These are phyloP conservation scores for Nadsonia starkeyi-henricii DNA, from an alignment of 1,139 yeast species.

Conservation along the genomic window DNA sequence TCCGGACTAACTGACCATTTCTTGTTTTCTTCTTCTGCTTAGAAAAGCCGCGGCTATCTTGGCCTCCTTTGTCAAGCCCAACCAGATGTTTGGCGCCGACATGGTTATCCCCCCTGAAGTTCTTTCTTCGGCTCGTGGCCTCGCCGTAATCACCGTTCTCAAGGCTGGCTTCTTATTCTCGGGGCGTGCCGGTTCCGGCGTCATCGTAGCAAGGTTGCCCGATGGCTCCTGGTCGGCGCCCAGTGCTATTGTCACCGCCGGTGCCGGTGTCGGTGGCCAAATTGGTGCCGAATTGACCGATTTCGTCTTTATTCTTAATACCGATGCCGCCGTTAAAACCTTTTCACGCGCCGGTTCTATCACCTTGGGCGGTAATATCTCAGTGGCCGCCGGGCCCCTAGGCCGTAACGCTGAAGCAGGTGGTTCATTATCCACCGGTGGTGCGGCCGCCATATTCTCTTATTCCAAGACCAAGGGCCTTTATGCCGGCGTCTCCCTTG, in stretches of 20 bases:
- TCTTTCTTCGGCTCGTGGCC: conserved; percentile 80
- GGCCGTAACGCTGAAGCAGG: conserved; percentile 98
- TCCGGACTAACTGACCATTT: too few relatives aligned
- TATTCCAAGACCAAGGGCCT: conserved; percentile 94
- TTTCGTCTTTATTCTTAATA: conserved; percentile 84
- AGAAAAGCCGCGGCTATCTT: conserved; percentile 93
- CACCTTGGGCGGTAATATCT: conserved; percentile 87
- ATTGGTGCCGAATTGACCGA: conserved; percentile 94
- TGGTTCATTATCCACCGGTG: conserved; percentile 79
- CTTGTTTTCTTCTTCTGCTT: too few relatives aligned
- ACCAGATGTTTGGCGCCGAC: conserved; percentile 82
- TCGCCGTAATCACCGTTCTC: conserved; percentile 83
- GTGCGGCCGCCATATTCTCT: conserved; percentile 83
- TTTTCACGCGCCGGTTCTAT: conserved; percentile 91
- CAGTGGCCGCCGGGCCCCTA: conserved; percentile 96
- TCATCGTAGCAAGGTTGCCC: conserved; percentile 81
- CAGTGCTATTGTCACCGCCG: conserved; percentile 87
- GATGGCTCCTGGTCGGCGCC: conserved; percentile 99
- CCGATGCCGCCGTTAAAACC: conserved; percentile 78
- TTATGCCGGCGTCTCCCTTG: conserved; percentile 93
- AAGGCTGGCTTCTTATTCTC: conserved; percentile 94
- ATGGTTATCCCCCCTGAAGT: conserved; percentile 80
- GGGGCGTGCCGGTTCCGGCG: conserved; percentile 96
- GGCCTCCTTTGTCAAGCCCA: conserved; percentile 86
- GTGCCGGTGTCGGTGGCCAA: conserved; percentile 98